A percentile compares a stretch with the other conserved stretches of the same genome.
These are phyloP conservation scores for Plenodomus lindquistii DNA, from an alignment of 2,329 filamentous ascomycete species.

Conservation along the genomic window DNA sequence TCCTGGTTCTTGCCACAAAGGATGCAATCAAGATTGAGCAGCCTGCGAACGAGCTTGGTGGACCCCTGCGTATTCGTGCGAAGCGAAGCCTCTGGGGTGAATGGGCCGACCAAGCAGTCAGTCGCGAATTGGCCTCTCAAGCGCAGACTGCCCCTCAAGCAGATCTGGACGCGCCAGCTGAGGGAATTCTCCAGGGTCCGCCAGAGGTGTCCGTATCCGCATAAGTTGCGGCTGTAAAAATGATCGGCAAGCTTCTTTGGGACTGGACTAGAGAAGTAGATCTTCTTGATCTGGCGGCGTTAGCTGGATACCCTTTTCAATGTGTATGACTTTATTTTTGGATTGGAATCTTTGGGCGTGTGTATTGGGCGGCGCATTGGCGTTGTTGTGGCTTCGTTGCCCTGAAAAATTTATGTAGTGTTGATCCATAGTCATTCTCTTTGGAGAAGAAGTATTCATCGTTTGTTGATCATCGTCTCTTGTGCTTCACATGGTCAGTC, in stretches of 20 bases:
- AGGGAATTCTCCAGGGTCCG: slow-evolving; percentile 24
- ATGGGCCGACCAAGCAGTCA: slow-evolving; percentile 74
- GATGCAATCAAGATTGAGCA: slow-evolving; percentile 98
- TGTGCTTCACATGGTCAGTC: too few species aligned
- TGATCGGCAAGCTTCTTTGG: slow-evolving; percentile 6
- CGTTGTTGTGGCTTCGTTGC: slow-evolving; percentile 13
- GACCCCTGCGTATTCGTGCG: slow-evolving; percentile 78
- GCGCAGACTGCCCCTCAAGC: slow-evolving; percentile 20
- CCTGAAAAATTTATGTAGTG: background rate
- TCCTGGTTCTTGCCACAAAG: slow-evolving; percentile 93
- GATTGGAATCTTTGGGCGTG: slow-evolving; percentile 8
- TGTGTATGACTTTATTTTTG: slow-evolving; percentile 19
- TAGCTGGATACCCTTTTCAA: slow-evolving; percentile 39
- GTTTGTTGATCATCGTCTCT: background rate
- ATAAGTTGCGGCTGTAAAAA: slow-evolving; percentile 11
- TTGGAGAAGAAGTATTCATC: background rate
- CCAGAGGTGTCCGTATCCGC: slow-evolving; percentile 26
- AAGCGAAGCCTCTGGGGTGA: slow-evolving; percentile 97
- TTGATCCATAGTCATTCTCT: background rate
- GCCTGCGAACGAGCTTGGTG: slow-evolving; percentile 69
- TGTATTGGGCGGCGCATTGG: slow-evolving; percentile 18
- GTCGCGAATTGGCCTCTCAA: slow-evolving; percentile 30
- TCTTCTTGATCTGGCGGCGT: slow-evolving; percentile 27
- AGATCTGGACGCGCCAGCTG: slow-evolving; percentile 21
- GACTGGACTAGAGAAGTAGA: background rate